Evolutionary conservation across 305 asterid genomes (phyloP).

Genomic region (Andrographis paniculata): DNA sequence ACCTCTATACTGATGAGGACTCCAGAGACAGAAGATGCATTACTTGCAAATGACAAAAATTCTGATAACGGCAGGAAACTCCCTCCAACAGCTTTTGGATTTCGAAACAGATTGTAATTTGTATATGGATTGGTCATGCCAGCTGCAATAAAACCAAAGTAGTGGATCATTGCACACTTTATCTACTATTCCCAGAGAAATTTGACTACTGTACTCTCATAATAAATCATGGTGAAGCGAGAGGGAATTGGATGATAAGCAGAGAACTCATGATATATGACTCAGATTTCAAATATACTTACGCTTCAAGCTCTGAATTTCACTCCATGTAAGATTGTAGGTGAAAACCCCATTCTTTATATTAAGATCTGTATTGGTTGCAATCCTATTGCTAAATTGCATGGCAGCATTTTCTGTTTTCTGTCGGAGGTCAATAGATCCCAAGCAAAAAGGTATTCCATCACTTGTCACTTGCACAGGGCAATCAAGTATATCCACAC

Average conservation of each 20-base stretch:
- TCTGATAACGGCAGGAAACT: slow-evolving; percentile 46
- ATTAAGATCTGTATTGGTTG: slow-evolving; percentile 41
- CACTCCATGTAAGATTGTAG: slow-evolving; percentile 61
- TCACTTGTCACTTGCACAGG: slow-evolving; percentile 24
- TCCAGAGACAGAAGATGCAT: slow-evolving; percentile 65
- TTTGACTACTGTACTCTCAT: no score
- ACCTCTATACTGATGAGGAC: slow-evolving; percentile 76
- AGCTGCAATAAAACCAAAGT: slow-evolving; percentile 39
- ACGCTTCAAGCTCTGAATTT: slow-evolving; percentile 60
- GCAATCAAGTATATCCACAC: slow-evolving; percentile 73
- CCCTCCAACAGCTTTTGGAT: slow-evolving; percentile 49
- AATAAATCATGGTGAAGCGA: no score
- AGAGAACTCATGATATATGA: not conserved
- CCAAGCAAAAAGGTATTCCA: slow-evolving; percentile 69
- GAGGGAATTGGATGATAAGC: not conserved
- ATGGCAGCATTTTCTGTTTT: slow-evolving; percentile 45
- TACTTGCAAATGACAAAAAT: slow-evolving; percentile 55
- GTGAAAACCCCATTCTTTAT: slow-evolving; percentile 41
- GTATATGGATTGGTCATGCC: slow-evolving; percentile 32
- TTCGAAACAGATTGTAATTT: slow-evolving; percentile 33
- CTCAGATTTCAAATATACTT: slow-evolving; percentile 24
- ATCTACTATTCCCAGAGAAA: no score
- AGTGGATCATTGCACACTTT: not conserved
- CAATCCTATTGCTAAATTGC: slow-evolving; percentile 23
- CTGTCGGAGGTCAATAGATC: slow-evolving; percentile 67